phyloP scores from a whole-genome alignment of 805 yeast genomes.

The Scheffersomyces coipomensis region DNA sequence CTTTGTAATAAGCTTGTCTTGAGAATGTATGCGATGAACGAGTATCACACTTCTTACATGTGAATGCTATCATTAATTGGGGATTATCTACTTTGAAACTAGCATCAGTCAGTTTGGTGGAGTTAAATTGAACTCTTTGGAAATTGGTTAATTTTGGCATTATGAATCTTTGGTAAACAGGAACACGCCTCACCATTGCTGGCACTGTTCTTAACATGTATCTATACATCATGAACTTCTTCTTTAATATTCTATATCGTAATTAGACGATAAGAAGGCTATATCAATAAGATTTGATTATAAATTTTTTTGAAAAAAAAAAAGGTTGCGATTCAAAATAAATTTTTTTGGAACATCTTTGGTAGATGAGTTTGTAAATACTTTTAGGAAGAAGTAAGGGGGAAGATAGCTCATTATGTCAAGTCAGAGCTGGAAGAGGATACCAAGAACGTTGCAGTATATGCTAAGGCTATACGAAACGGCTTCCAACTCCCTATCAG shows the following conservation, averaged over 20 bases:
- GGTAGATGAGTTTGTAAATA: no score
- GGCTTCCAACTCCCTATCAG: background rate
- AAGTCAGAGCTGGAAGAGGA: background rate
- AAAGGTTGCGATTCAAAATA: no score
- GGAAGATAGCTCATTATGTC: no score
- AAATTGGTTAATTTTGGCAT: background rate
- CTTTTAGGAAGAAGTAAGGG: no score
- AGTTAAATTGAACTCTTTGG: background rate
- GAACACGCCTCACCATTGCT: background rate
- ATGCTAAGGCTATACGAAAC: background rate
- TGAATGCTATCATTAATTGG: conserved; percentile 82
- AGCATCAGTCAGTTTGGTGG: conserved; percentile 6
- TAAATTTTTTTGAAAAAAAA: no score
- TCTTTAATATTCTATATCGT: no score
- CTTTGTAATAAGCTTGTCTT: conserved; percentile 84
- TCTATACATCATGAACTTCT: background rate
- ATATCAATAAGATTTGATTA: no score
- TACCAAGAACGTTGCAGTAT: background rate
- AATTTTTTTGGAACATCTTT: no score
- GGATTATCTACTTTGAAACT: conserved; percentile 66
- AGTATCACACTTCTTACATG: conserved; percentile 83
- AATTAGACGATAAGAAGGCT: no score
- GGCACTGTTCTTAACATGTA: background rate
- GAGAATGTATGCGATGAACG: conserved; percentile 89
- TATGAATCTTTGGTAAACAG: background rate